Evolutionary conservation across 2,329 filamentous ascomycete species (phyloP).

Genomic region (Sphaerulina vaccinii): DNA sequence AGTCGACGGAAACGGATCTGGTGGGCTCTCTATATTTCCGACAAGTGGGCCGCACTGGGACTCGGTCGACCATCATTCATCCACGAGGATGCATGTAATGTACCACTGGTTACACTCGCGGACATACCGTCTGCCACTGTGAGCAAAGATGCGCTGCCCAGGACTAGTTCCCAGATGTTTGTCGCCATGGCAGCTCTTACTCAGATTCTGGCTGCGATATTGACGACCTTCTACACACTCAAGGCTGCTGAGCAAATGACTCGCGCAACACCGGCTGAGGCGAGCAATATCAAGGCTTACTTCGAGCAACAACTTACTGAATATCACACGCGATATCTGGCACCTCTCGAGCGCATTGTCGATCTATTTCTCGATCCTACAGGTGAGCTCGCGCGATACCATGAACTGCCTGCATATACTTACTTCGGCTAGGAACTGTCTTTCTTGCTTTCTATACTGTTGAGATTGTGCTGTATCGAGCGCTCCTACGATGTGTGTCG

Average conservation of each 20-base stretch:
- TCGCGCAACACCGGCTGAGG: slow-evolving; percentile 12
- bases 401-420: not conserved
- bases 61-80: slow-evolving; percentile 26
- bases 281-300: slow-evolving; percentile 13
- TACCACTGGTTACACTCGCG: slow-evolving; percentile 17
- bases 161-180: slow-evolving; percentile 23
- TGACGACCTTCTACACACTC: slow-evolving; percentile 26
- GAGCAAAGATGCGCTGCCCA: slow-evolving; percentile 17
- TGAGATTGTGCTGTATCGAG: slow-evolving; percentile 24
- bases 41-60: slow-evolving; percentile 26
- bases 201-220: slow-evolving; percentile 23
- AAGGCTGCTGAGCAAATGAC: slow-evolving; percentile 19
- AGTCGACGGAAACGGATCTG: slow-evolving; percentile 27
- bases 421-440: slow-evolving; percentile 16
- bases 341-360: slow-evolving; percentile 10
- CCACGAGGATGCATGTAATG: slow-evolving; percentile 23
- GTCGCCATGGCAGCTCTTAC: slow-evolving; percentile 27
- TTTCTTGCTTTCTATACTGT: slow-evolving; percentile 24
- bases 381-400: slow-evolving; percentile 11
- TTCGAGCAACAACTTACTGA: slow-evolving; percentile 24
- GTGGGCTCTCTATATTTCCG: slow-evolving; percentile 25
- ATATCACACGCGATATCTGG: slow-evolving; percentile 20
- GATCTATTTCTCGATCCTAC: slow-evolving; percentile 26
- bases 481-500: slow-evolving; percentile 22
- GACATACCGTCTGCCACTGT: slow-evolving; percentile 23